Conservation (phyloP, 768 basidiomycete species). For the Psilocybe cyanescens region DNA sequence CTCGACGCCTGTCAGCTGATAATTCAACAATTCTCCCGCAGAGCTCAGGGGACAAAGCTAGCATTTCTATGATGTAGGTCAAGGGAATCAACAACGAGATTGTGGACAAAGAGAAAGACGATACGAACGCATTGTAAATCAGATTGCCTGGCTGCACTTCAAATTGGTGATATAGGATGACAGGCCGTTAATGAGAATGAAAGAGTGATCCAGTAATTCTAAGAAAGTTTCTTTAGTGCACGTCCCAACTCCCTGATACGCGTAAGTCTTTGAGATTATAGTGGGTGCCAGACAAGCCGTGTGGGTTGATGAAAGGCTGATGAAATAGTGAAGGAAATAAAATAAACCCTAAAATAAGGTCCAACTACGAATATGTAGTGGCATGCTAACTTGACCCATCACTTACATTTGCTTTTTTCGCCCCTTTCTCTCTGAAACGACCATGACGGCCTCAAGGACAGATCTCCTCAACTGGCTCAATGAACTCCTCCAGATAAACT, state of each 20-base stretch:
- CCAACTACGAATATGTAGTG: not conserved
- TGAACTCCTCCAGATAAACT: slow-evolving; percentile 87
- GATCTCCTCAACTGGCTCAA: slow-evolving; percentile 95
- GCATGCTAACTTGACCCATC: not conserved
- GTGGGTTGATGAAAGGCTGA: not conserved
- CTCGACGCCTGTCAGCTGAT: slow-evolving; percentile 28
- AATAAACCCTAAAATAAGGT: slow-evolving; percentile 3
- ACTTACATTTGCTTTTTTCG: slow-evolving; percentile 2
- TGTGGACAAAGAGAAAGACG: not conserved
- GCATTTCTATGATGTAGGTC: slow-evolving; percentile 18
- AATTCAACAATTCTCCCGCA: slow-evolving; percentile 43
- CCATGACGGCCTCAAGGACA: slow-evolving; percentile 74
- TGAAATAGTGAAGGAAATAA: not conserved
- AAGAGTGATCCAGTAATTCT: too few species aligned
- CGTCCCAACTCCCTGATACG: not conserved
- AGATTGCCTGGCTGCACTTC: not conserved
- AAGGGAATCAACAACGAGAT: not conserved
- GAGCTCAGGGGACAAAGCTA: slow-evolving; percentile 45
- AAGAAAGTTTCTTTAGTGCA: not conserved
- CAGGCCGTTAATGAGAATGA: too few species aligned
- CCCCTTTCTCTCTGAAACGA: slow-evolving; percentile 17
- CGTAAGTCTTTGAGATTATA: not conserved
- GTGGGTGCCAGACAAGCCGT: not conserved
- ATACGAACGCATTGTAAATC: slow-evolving; percentile 17
- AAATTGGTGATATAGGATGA: not conserved